Evolutionary conservation across 2,329 filamentous ascomycete genomes (phyloP), one percentile per base, ranked within the genome.

Genomic region (Aspergillus amoenus): DNA sequence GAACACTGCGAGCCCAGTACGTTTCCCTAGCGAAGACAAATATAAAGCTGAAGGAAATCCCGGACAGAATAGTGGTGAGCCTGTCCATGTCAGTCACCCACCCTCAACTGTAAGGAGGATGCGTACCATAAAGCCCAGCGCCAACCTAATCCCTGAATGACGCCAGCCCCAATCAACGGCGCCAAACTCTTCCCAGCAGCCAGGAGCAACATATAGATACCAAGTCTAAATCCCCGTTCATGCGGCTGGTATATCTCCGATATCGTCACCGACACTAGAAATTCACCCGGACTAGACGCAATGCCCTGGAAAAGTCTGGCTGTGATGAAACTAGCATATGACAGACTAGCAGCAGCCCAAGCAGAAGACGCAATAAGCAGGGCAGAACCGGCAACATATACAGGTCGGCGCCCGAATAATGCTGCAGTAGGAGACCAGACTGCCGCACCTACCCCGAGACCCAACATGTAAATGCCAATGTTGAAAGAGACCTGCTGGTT

Each of bases 381-480:
- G 4, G 22, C 21, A 22, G 46, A 42, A 3, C 40, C 54, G 5
- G 12, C n/a, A 5, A 56, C 37, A 7, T 56, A 56, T 1, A 56
- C 54, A 0, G 47, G 54, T 1, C 54, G 46, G 2, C 54, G 39
- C 2, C 54, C 54, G 9, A 45, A 51, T 13, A 52, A 11, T 0
- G 47, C 39, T 21, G 54, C 54, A 9, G 54, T 46, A 11, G 54
- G 54, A 12, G 27, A 32, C 53, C 53, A 50, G 15, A 56, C 11
- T 6, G 41, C 17, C 0, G 54, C 54, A 1, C 54, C 53, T 13
- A 21, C n/a, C 7, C 40, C 54, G 2, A 56, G 46, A 3, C 54
- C 54, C 1, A 56, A 32, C 54, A 56, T 56, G 47, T 56, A 56
- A 5, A 56, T 30, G 8, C 54, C 54, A 5, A 49, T 56, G 1